Conservation (phyloP, 1,284 basidiomycete species). For the Anthracocystis walkeri region DNA sequence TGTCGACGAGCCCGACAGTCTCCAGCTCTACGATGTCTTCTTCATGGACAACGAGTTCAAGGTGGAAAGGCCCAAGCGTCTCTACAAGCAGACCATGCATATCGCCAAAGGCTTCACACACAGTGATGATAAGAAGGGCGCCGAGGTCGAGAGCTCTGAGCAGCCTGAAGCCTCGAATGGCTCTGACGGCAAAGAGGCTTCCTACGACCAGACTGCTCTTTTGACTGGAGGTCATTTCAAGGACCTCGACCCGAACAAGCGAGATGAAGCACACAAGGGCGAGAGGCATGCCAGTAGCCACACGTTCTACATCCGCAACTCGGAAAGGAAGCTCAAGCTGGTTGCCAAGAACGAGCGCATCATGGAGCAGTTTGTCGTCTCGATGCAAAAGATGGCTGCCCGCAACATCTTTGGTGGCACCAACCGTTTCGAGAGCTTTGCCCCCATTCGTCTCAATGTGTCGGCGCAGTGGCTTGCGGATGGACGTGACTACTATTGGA, state of each 20-base stretch:
- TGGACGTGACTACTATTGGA: conserved; percentile 75
- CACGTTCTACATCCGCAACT: conserved; percentile 92
- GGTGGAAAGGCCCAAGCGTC: conserved; percentile 75
- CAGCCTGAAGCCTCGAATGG: conserved; percentile 30
- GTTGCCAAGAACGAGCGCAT: conserved; percentile 91
- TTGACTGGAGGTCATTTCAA: conserved; percentile 63
- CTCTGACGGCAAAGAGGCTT: conserved; percentile 25
- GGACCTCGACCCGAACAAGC: conserved; percentile 37
- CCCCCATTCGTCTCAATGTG: conserved; percentile 91
- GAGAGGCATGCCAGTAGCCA: conserved; percentile 74
- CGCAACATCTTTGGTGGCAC: conserved; percentile 82
- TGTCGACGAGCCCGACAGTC: conserved; percentile 81
- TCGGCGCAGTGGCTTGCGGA: conserved; percentile 99
- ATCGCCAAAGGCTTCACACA: conserved; percentile 53
- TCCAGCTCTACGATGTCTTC: conserved; percentile 90
- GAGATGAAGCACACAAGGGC: conserved; percentile 41
- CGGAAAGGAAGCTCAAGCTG: conserved; percentile 88
- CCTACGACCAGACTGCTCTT: conserved; percentile 59
- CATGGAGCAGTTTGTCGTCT: conserved; percentile 97
- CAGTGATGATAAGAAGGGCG: conserved; percentile 43
- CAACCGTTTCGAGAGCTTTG: conserved; percentile 84
- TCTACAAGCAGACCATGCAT: conserved; percentile 69
- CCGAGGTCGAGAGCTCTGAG: conserved; percentile 37
- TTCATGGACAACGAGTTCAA: conserved; percentile 89
- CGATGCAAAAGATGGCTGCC: conserved; percentile 83